Evolutionary conservation across 345 rosid genomes (phyloP), one percentile per base, ranked within the genome.

Genomic region (Aegle marmelos): DNA sequence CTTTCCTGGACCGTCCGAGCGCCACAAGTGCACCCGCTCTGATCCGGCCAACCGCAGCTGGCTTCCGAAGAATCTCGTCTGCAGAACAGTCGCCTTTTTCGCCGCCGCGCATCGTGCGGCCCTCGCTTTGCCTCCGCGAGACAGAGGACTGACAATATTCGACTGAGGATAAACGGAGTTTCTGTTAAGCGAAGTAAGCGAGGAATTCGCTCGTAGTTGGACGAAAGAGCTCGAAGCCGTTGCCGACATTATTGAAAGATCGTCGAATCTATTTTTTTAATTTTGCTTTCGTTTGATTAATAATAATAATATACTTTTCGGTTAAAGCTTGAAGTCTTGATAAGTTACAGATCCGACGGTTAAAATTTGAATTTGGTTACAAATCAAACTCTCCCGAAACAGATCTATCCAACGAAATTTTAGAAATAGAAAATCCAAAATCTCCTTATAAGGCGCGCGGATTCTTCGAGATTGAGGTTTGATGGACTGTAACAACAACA

Each of bases 1-100:
- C 77, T 82, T 79, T 7, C 98, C 92, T 5, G 97, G 97, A 17
- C 98, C 99, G 7, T 90, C 98, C 57, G 94, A 88, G 68, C 82
- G 87, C 98, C 97, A 92, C 1, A 93, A 77, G 70, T 85, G 92
- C 59, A 89, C 80, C 65, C 83, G 91, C 85, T 90, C 94, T 59
- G 88, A 80, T 65, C 89, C 88, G 70, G 88, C 78, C 53, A 81
- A 79, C 70, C 87, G 74, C 63, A 91, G 39, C 61, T 86, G 86
- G 16, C 85, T 62, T 33, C 97, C 98, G 21, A 91, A 75, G 64
- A 90, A 83, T 6, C 75, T 87, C 71, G 78, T 91, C 74, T 90
- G 91, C 70, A 80, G 25, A 25, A 28, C 74, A 21, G 76, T 34
- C 33, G 87, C 68, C 68, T 76, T 85, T 76, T 66, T 73, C 28